These are phyloP conservation scores for Xylariaceae sp. DNA, from an alignment of 2,329 filamentous ascomycete genomes.

Conservation along the genomic window DNA sequence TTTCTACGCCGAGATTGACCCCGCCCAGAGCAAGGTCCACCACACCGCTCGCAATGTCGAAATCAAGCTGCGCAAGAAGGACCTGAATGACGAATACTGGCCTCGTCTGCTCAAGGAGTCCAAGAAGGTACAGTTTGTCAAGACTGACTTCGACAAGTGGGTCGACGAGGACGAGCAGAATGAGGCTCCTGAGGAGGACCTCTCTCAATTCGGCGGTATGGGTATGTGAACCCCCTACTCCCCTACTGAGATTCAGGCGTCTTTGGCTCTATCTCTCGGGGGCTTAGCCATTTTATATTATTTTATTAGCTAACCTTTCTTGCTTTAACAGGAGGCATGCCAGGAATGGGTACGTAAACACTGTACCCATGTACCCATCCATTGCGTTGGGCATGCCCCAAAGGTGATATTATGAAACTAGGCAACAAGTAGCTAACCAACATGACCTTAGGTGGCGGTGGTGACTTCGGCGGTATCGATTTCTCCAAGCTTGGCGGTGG, in stretches of 20 bases:
- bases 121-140: conserved; percentile 91
- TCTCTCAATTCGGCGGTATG: conserved; percentile 69
- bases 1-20: conserved; percentile 89
- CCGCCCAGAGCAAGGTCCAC: conserved; percentile 79
- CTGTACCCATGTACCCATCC: not conserved
- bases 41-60: conserved; percentile 88
- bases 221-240: conserved; percentile 46
- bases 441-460: conserved; percentile 43
- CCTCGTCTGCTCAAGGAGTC: conserved; percentile 88
- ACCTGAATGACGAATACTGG: conserved; percentile 93
- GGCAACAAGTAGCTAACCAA: conserved; percentile 22
- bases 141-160: conserved; percentile 99
- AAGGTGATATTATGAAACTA: not conserved
- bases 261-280: not conserved
- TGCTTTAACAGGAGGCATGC: conserved; percentile 52
- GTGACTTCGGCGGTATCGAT: conserved; percentile 85
- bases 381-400: not conserved
- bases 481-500: conserved; percentile 86
- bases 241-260: not conserved
- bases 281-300: not conserved
- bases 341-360: conserved; percentile 44
- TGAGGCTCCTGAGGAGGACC: conserved; percentile 80
- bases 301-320: conserved; percentile 13
- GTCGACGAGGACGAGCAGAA: conserved; percentile 99
- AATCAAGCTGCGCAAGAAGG: conserved; percentile 95